Conservation (phyloP, 2,329 filamentous ascomycete genomes). For the Aspergillus floridensis region DNA sequence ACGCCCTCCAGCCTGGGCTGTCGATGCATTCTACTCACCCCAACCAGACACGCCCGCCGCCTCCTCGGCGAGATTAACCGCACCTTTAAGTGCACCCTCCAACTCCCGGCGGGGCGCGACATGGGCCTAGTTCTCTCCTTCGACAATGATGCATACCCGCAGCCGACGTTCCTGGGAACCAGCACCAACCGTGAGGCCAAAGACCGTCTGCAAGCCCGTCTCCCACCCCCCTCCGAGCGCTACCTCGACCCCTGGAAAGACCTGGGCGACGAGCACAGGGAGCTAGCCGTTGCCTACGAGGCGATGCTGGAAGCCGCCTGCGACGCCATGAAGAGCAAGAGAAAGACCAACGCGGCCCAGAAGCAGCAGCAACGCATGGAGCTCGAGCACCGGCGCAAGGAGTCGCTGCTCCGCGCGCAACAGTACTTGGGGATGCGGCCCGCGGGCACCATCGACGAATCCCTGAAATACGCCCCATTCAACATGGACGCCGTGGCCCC, state of each 20-base stretch:
- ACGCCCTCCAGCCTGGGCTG: constrained; percentile 47
- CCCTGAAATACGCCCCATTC: constrained; percentile 15
- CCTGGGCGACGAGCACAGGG: constrained; percentile 11
- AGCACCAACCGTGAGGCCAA: constrained; percentile 49
- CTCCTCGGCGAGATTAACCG: constrained; percentile 66
- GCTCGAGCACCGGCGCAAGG: constrained; percentile 53
- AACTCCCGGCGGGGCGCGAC: constrained; percentile 56
- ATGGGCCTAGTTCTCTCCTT: constrained; percentile 64
- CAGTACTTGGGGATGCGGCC: constrained; percentile 68
- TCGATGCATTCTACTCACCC: constrained; percentile 65
- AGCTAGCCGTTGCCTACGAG: constrained; percentile 22
- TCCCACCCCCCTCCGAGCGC: constrained; percentile 25
- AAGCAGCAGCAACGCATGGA: constrained; percentile 49
- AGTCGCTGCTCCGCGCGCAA: constrained; percentile 63
- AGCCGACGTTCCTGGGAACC: constrained; percentile 66
- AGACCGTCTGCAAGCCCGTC: constrained; percentile 32
- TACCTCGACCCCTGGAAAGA: not conserved
- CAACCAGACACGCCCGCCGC: constrained; percentile 61
- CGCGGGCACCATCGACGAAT: constrained; percentile 18
- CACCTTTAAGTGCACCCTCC: constrained; percentile 50
- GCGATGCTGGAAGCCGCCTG: constrained; percentile 54
- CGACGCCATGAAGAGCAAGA: constrained; percentile 52
- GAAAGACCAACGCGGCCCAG: constrained; percentile 48
- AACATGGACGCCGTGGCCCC: constrained; percentile 27
- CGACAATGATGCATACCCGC: constrained; percentile 56